Evolutionary conservation across 352 stramenopile species (phyloP).

Genomic region (Globisporangium barbulae): DNA sequence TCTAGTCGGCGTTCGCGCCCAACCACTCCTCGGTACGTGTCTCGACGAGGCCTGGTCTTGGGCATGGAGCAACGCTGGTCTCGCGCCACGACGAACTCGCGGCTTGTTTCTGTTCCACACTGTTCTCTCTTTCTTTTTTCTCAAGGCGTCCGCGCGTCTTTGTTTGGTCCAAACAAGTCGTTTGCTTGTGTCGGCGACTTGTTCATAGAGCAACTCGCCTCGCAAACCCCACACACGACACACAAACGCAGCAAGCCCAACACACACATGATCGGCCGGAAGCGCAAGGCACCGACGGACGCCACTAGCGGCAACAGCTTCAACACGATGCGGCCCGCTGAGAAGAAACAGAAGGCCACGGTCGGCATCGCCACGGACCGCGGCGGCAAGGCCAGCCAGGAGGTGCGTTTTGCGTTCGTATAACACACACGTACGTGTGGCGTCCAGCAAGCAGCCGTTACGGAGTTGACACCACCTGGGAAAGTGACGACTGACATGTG

Average conservation of each 20-base stretch:
- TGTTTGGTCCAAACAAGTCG: slow-evolving; percentile 1
- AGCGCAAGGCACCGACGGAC: slow-evolving; percentile 31
- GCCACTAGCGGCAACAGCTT: slow-evolving; percentile 17
- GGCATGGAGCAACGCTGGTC: too few relatives aligned
- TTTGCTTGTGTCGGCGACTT: neutral
- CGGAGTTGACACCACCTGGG: neutral
- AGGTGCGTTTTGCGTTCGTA: slow-evolving; percentile 33
- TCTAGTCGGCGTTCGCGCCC: too few relatives aligned
- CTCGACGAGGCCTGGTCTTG: too few relatives aligned
- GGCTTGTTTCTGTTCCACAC: neutral
- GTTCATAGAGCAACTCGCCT: slow-evolving; percentile 8
- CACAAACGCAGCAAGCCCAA: slow-evolving; percentile 4
- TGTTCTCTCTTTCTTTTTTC: slow-evolving; percentile 6
- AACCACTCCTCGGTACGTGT: too few relatives aligned
- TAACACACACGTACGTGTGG: neutral
- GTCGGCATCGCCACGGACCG: slow-evolving; percentile 69
- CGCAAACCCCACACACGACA: slow-evolving; percentile 1
- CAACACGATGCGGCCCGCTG: slow-evolving; percentile 13
- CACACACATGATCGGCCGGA: slow-evolving; percentile 19
- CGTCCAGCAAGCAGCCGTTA: neutral
- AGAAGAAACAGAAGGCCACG: slow-evolving; percentile 40
- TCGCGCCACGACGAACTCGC: too few relatives aligned
- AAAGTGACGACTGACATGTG: neutral
- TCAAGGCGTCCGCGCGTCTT: neutral
- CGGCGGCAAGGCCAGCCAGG: slow-evolving; percentile 70